A percentile compares a stretch with the other conserved stretches of the same genome.
Conservation (phyloP, 2,329 filamentous ascomycete species). For the Aspergillus neotritici region DNA sequence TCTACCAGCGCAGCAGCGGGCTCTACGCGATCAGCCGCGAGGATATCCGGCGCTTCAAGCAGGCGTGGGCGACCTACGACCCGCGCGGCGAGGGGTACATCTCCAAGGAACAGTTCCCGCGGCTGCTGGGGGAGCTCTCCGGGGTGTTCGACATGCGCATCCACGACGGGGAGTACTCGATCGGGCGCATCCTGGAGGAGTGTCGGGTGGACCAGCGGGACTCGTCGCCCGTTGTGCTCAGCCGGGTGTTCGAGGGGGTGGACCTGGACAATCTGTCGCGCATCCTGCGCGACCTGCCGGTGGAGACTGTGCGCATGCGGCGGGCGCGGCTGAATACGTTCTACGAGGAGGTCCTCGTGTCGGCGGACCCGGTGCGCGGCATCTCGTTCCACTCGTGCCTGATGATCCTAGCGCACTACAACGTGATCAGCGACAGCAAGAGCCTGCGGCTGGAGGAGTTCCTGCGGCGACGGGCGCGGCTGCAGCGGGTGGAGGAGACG, state of each 20-base stretch:
- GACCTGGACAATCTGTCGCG: constrained; percentile 71
- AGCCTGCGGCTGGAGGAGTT: constrained; percentile 93
- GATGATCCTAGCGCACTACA: constrained; percentile 96
- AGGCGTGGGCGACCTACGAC: constrained; percentile 95
- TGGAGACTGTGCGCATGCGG: constrained; percentile 66
- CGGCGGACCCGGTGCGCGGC: constrained; percentile 79
- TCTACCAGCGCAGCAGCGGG: constrained; percentile 94
- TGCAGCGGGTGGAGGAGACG: constrained; percentile 92
- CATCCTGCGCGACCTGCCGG: constrained; percentile 67
- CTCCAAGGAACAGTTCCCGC: constrained; percentile 79
- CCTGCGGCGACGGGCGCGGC: constrained; percentile 75
- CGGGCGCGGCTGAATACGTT: constrained; percentile 85
- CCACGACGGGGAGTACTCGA: constrained; percentile 84
- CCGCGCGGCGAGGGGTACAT: constrained; percentile 89
- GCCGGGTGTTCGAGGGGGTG: constrained; percentile 50
- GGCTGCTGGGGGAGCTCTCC: constrained; percentile 82
- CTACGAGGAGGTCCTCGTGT: constrained; percentile 92
- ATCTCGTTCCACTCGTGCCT: constrained; percentile 88
- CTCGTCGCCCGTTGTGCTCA: constrained; percentile 30
- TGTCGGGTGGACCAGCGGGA: constrained; percentile 57
- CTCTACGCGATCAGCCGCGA: constrained; percentile 84
- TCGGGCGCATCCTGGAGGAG: constrained; percentile 80
- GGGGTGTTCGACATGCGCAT: constrained; percentile 97
- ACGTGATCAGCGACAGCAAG: constrained; percentile 97
- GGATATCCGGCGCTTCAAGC: constrained; percentile 93